Evolutionary conservation across 2,329 filamentous ascomycete genomes (phyloP), one percentile per base, ranked within the genome.

Genomic region (Fusarium sp.): DNA sequence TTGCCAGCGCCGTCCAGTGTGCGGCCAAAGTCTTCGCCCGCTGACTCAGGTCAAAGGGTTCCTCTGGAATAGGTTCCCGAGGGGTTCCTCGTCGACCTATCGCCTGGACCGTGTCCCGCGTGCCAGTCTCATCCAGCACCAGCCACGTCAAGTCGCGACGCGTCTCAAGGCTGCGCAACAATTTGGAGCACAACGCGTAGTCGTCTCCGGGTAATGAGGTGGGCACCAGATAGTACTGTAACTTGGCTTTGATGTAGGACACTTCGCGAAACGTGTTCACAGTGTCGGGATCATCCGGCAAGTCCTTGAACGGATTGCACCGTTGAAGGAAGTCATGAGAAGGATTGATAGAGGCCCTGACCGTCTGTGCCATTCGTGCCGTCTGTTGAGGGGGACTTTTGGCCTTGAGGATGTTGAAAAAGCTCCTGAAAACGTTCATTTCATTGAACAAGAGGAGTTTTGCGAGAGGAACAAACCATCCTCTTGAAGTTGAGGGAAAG

Each of bases 121-220:
- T 45, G 18, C 66, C 71, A 27, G 71, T 73, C n/a, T 73, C 71
- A 11, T 62, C 29, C 0, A 73, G 54, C 1, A 73, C 67, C 6
- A 73, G 1, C 71, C 71, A 74, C 1, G 71, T 68, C 8, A 73
- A 45, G 52, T 73, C 71, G 24, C 67, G 71, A 6, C 71, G 68
- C 29, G 71, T 73, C 29, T 73, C 71, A 29, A 73, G 56, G 48
- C 71, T 73, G 33, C 59, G 71, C 31, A 73, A 10, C 8, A 73
- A 50, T 16, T 61, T 64, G 1, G 71, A 73, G 45, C 71, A 73
- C 3, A 73, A 60, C 1, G 60, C 14, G 35, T 73, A 73, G 7
- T 73, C 71, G 24, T 73, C 71, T 1, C 71, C 71, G 0, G 71
- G 71, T 6, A 73, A 13, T 5, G 71, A 73, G 4, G 71, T 73